Conservation (phyloP, 2,329 filamentous ascomycete genomes). For the Trichoderma gracile region DNA sequence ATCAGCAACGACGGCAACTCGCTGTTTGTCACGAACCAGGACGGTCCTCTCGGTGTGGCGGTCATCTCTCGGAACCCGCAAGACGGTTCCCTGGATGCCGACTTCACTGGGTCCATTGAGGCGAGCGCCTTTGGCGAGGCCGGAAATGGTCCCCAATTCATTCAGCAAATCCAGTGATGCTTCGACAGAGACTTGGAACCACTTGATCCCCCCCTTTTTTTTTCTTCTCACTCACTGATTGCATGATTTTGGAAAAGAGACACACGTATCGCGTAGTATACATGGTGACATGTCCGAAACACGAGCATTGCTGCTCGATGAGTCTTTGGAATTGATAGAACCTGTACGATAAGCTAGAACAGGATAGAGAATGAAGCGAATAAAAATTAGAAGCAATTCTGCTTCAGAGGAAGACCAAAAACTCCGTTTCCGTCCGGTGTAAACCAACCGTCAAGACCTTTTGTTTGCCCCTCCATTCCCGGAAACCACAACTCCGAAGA, state of each 20-base stretch:
- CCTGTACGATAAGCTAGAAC: not conserved
- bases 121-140: conserved; percentile 3
- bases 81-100: conserved; percentile 11
- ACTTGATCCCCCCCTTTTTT: too few species aligned
- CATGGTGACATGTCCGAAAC: not conserved
- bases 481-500: conserved; percentile 1
- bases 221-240: not conserved
- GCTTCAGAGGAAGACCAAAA: not conserved
- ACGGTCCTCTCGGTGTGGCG: conserved; percentile 43
- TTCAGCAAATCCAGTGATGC: conserved; percentile 18
- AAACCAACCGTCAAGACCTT: conserved; percentile 1
- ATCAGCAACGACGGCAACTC: conserved; percentile 39
- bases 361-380: not conserved
- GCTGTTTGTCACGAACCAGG: conserved; percentile 52
- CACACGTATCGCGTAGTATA: not conserved
- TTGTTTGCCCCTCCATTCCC: not conserved
- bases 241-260: not conserved
- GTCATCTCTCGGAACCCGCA: conserved; percentile 36
- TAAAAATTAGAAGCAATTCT: not conserved
- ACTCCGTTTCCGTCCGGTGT: not conserved
- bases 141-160: conserved; percentile 17
- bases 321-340: not conserved
- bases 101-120: conserved; percentile 11
- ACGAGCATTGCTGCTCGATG: not conserved
- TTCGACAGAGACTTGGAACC: not conserved